These are phyloP conservation scores for Wickerhamiella occidentalis DNA, from an alignment of 805 yeast species.

Conservation along the genomic window DNA sequence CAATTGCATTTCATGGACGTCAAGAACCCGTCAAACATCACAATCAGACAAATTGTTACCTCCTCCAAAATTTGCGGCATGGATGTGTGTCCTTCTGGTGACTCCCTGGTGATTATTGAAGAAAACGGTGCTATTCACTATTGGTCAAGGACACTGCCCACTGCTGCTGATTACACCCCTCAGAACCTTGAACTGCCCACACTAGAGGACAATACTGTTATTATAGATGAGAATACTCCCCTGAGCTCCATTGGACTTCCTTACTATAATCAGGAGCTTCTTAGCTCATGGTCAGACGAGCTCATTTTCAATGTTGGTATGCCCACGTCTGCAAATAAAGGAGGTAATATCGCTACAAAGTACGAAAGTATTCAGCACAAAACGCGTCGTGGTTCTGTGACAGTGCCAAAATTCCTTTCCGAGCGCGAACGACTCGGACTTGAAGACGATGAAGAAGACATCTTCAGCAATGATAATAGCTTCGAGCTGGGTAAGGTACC, in stretches of 20 bases:
- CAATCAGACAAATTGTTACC: constrained; percentile 55
- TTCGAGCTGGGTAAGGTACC: constrained; percentile 40
- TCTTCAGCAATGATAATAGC: constrained; percentile 17
- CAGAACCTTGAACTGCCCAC: constrained; percentile 26
- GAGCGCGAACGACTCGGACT: constrained; percentile 33
- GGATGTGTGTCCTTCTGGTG: constrained; percentile 61
- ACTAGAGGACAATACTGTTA: constrained; percentile 7
- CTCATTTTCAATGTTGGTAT: constrained; percentile 51
- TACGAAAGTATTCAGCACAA: constrained; percentile 19
- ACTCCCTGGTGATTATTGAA: constrained; percentile 60
- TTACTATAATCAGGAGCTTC: constrained; percentile 58
- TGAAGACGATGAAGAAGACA: constrained; percentile 22
- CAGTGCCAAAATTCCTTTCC: constrained; percentile 41
- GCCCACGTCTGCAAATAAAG: constrained; percentile 40
- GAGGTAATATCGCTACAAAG: constrained; percentile 34
- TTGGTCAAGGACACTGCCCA: constrained; percentile 53
- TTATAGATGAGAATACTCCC: constrained; percentile 40
- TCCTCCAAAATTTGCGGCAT: constrained; percentile 36
- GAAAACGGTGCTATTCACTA: constrained; percentile 47
- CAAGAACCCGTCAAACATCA: constrained; percentile 58
- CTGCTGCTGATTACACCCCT: constrained; percentile 24
- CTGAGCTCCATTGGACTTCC: constrained; percentile 75
- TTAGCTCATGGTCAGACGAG: constrained; percentile 71
- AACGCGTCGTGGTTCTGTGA: constrained; percentile 24
- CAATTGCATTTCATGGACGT: constrained; percentile 78